phyloP scores from a whole-genome alignment of 176 grass and related monocot species.

The Bothriochloa decipiens region DNA sequence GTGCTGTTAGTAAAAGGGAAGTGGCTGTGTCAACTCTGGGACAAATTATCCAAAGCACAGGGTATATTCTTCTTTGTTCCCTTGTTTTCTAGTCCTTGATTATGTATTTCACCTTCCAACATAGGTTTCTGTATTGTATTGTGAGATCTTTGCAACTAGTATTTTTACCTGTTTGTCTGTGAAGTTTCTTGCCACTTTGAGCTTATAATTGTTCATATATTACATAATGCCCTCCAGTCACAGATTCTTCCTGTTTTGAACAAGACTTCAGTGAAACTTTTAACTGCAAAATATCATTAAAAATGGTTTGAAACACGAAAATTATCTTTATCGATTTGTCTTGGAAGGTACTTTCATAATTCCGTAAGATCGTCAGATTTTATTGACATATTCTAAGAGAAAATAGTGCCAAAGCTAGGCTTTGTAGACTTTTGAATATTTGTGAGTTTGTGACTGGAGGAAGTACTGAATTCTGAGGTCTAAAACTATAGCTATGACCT shows the following conservation, averaged over 20 bases:
- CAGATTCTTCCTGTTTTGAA: not conserved
- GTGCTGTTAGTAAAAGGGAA: conserved; percentile 85
- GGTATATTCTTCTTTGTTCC: conserved; percentile 55
- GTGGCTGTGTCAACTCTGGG: conserved; percentile 98
- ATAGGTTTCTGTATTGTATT: not conserved
- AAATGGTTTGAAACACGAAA: not conserved
- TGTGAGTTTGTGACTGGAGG: conserved; percentile 1
- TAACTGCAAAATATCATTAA: not conserved
- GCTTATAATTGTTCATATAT: not conserved
- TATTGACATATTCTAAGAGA: not conserved
- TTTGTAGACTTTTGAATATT: not conserved
- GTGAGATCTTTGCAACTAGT: not conserved
- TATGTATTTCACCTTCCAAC: not conserved
- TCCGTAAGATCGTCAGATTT: not conserved
- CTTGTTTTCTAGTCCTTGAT: conserved; percentile 27
- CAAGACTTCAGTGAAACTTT: not conserved
- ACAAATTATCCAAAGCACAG: conserved; percentile 99
- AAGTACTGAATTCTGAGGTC: not conserved
- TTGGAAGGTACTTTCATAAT: not conserved
- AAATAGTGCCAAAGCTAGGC: not conserved
- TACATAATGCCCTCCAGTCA: not conserved
- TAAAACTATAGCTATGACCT: not conserved
- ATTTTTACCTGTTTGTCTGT: not conserved
- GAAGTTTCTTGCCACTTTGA: not conserved
- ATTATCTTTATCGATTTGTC: not conserved